Evolutionary conservation across 1,284 basidiomycete species (phyloP), one percentile per base, ranked within the genome.

Genomic region (Malassezia dermatis): DNA sequence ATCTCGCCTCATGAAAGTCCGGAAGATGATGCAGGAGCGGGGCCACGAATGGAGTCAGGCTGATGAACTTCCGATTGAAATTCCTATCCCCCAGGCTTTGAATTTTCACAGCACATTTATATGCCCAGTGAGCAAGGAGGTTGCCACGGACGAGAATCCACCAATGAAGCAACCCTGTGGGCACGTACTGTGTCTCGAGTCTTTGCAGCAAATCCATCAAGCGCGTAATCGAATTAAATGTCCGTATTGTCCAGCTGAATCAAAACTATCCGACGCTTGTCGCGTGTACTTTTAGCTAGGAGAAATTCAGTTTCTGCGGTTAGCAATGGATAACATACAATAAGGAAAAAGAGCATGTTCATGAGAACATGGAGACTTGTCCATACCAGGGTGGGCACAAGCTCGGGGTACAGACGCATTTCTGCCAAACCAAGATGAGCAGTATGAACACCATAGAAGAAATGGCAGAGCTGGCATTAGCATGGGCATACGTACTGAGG

Each of bases 91-190:
- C 0, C 39, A 62, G 1, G 85, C 90, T 66, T 80, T 73, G 21
- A 58, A 89, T 27, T 96, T 93, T 76, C 94, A 99, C 75, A 94
- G 90, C 1, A 86, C 94, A 56, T 98, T 99, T 74, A 85, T 89
- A 39, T 99, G 94, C 75, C 89, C 94, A 1, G 93, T 99, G 27
- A 93, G 88, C 13, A 98, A 96, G 76, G 93, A 98, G 71, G 90
- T 94, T 76, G 84, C 89, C 12, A 93, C 88, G 1, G 86, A 90
- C 49, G 75, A 80, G 56, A 99, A 98, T 74, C 94, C 91, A 19
- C 93, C 93, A 0, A 94, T 94, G 88, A 91, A 95, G 87, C 84
- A 98, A 79, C 77, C 80, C 1, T 98, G 93, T 72, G 93, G 93
- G 0, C 94, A 99, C 51, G 64, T 65, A 28, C 28, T 68, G 10